Evolutionary conservation across 192 early-diverging fungal genomes (phyloP).

Genomic region (Pilobolus umbonatus): DNA sequence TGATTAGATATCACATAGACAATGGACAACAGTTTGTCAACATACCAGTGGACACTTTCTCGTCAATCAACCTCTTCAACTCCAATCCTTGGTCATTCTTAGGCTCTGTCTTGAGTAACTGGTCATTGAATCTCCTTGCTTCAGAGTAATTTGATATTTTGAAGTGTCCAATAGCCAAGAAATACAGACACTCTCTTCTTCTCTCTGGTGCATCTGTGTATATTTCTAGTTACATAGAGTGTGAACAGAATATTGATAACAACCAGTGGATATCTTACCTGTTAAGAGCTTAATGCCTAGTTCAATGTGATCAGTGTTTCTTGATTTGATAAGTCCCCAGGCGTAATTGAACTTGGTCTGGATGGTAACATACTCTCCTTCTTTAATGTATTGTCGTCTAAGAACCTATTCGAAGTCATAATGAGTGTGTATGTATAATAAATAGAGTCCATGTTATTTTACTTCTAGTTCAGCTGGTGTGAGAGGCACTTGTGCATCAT

Average conservation of each 20-base stretch:
- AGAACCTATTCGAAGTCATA: constrained; percentile 50
- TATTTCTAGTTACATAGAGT: constrained; percentile 62
- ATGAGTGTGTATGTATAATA: no score
- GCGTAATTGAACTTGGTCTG: constrained; percentile 98
- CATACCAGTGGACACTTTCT: constrained; percentile 59
- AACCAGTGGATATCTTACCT: constrained; percentile 40
- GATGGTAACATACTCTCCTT: constrained; percentile 57
- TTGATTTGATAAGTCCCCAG: constrained; percentile 83
- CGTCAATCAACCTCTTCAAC: constrained; percentile 74
- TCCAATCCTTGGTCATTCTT: constrained; percentile 74
- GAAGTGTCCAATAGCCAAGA: constrained; percentile 86
- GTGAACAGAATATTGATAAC: not conserved
- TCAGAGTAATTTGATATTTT: constrained; percentile 84
- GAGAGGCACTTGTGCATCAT: constrained; percentile 24
- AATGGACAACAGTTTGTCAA: not conserved
- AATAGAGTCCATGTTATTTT: constrained; percentile 5
- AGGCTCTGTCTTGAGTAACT: constrained; percentile 80
- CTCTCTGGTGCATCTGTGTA: constrained; percentile 77
- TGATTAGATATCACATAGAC: not conserved
- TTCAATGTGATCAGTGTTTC: constrained; percentile 60
- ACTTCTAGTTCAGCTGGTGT: constrained; percentile 23
- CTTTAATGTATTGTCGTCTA: constrained; percentile 65
- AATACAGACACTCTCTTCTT: constrained; percentile 92
- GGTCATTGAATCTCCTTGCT: constrained; percentile 76
- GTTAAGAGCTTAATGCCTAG: constrained; percentile 71